Evolutionary conservation across 140 eudicot genomes (phyloP).

Genomic region (Flaveria floridana): DNA sequence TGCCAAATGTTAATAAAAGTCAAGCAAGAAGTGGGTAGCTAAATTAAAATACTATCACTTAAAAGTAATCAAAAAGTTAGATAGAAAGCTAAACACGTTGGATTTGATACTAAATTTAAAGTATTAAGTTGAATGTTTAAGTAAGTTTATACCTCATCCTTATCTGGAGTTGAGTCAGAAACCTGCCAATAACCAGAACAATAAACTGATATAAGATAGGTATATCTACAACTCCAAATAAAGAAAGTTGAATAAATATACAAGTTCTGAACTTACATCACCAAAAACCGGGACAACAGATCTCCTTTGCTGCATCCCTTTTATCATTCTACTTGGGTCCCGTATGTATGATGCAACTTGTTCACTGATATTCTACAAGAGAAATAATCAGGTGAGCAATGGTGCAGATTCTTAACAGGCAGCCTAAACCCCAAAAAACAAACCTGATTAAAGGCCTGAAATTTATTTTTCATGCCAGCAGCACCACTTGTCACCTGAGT

Average conservation of each 20-base stretch:
- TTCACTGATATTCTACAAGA: conserved; percentile 67
- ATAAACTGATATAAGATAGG: not conserved
- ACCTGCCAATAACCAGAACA: conserved; percentile 45
- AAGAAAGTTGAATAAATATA: not conserved
- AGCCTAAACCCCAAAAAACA: not conserved
- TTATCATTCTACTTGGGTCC: conserved; percentile 88
- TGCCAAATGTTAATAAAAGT: too few species aligned
- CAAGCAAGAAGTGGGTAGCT: not conserved
- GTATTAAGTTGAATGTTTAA: not conserved
- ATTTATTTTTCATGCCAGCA: conserved; percentile 75
- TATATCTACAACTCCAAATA: conserved; percentile 4
- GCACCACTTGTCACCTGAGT: conserved; percentile 89
- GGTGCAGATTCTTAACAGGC: not conserved
- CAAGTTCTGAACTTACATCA: conserved; percentile 44
- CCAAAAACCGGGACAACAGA: conserved; percentile 74
- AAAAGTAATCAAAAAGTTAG: not conserved
- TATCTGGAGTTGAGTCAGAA: conserved; percentile 31
- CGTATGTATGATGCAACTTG: conserved; percentile 91
- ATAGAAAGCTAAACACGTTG: not conserved
- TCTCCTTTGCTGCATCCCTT: conserved; percentile 78
- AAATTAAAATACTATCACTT: not conserved
- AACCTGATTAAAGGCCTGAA: conserved; percentile 94
- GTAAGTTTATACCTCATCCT: conserved; percentile 50
- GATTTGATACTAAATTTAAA: not conserved
- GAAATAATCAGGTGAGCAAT: not conserved